These are phyloP conservation scores for Cystobasidium tubakii DNA, from an alignment of 768 basidiomycete genomes.

Conservation along the genomic window DNA sequence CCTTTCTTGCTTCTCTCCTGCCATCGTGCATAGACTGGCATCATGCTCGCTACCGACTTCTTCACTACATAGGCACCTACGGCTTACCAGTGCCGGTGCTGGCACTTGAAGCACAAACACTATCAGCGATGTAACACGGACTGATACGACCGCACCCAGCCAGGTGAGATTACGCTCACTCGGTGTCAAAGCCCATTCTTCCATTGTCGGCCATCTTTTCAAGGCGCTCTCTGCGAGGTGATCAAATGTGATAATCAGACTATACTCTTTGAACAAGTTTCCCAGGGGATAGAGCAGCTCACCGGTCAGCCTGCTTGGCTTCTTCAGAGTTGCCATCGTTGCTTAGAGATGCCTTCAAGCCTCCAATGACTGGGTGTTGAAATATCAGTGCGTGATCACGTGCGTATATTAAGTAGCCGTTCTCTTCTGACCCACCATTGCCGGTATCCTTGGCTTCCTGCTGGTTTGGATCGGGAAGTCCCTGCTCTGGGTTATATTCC, in stretches of 20 bases:
- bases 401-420: not conserved
- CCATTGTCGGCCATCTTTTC: not conserved
- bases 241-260: not conserved
- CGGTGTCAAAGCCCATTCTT: not conserved
- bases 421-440: not conserved
- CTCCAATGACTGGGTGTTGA: not conserved
- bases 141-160: not conserved
- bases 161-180: slow-evolving; percentile 2
- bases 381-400: not conserved
- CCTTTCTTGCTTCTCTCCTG: not conserved
- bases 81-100: too few species aligned
- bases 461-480: not conserved
- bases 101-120: too few species aligned
- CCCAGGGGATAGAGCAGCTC: not conserved
- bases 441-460: slow-evolving; percentile 17
- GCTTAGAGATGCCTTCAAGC: slow-evolving; percentile 10
- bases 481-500: slow-evolving; percentile 3
- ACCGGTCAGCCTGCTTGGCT: slow-evolving; percentile 14
- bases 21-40: too few species aligned
- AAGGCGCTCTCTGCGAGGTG: not conserved
- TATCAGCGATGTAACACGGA: too few species aligned
- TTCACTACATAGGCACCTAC: too few species aligned
- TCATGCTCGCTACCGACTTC: too few species aligned
- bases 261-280: not conserved
- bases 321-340: not conserved